Evolutionary conservation across 495 filamentous ascomycete species (phyloP), one percentile per base, ranked within the genome.

Genomic region (Penicillium robsamsonii): DNA sequence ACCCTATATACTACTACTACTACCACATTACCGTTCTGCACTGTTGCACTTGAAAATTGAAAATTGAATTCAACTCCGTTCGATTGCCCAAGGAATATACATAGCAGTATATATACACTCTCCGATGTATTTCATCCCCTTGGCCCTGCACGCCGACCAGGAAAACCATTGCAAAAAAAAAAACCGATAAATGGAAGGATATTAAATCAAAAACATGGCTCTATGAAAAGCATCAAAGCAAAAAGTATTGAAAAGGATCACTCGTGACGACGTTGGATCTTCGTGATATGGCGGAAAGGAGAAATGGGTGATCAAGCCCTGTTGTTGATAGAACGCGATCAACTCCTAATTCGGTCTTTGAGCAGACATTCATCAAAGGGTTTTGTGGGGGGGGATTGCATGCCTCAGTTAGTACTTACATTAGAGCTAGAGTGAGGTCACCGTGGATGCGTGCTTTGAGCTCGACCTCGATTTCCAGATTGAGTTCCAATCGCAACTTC

Each of bases 381-480:
- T 27, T 22, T 35, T 55, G 43, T 38, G 45, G 47, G n/a, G 17
- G 53, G 27, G 55, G 35, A 37, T 24, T 41, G 18, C 22, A 27
- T 35, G 31, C 46, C 46, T 49, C 46, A 18, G 30, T 15, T 48
- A 41, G 8, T 42, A 87, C 89, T 79, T 84, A 93, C 91, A 96
- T 82, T 56, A 96, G 78, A 56, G 88, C 84, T 53, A 96, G 62
- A 46, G 90, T 94, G 66, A 96, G 74, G 73, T 96, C 92, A 66
- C 92, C 90, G 56, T 93, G 88, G 63, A 96, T 94, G 64, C 85
- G 88, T 30, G 92, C 92, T 81, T 95, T 95, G 3, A 96, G 73
- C 70, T 91, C 85, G 13, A 96, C 82, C 75, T 95, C 88, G 55
- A 96, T 83, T 61, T 96, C 92, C 43, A 96, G 71, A 70, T 96